Conservation (phyloP, 208 protist species). For the Leishmania turanica region DNA sequence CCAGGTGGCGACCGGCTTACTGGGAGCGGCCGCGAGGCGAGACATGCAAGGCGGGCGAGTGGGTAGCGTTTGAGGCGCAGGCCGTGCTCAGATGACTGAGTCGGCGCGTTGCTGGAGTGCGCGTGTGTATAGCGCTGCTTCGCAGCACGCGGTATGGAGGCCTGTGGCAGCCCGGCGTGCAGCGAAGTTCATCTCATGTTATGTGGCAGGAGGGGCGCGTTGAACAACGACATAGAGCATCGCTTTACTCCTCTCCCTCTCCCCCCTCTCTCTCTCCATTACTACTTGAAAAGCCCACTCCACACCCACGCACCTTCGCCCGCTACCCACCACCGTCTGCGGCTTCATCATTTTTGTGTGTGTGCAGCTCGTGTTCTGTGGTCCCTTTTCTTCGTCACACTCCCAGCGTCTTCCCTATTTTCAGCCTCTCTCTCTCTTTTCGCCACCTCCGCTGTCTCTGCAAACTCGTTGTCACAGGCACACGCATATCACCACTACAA, state of each 20-base stretch:
- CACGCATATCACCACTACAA: neutral
- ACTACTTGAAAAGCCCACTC: neutral
- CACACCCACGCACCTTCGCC: too few species aligned
- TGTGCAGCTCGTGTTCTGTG: neutral
- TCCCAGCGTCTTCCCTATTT: neutral
- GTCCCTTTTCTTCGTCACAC: neutral
- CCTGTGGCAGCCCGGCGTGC: neutral
- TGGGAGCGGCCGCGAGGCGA: too few species aligned
- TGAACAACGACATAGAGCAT: neutral
- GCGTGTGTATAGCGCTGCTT: neutral
- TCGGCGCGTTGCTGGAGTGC: neutral
- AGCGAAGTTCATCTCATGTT: neutral
- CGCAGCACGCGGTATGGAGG: neutral
- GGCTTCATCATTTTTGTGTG: neutral
- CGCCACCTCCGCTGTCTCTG: neutral
- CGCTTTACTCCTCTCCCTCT: neutral
- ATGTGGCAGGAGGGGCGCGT: neutral
- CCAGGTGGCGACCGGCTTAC: neutral
- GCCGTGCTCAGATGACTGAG: neutral
- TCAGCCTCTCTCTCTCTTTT: neutral
- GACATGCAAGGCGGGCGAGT: neutral
- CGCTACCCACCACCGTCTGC: neutral
- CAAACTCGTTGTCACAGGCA: neutral
- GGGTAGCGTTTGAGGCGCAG: neutral
- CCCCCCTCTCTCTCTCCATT: neutral